Evolutionary conservation across 1,284 basidiomycete species (phyloP), one percentile per base, ranked within the genome.

Genomic region (Sphagnurus paluster): DNA sequence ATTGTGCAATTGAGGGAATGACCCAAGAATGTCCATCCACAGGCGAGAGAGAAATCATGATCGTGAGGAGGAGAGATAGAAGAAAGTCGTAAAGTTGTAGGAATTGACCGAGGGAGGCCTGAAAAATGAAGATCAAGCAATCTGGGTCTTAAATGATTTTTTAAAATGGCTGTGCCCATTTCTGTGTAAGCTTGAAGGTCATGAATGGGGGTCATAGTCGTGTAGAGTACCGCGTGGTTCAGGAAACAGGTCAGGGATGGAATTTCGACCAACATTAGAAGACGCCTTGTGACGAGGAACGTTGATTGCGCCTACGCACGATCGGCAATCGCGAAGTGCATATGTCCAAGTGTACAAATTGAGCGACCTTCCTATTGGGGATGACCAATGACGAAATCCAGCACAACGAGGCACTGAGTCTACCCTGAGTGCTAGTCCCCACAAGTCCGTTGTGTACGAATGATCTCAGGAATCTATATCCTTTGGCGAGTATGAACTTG

Each of bases 1-100:
- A 49, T 14, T 54, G 51, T 24, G 50, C 32, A 21, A 55, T 10
- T 16, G 45, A 51, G 38, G 54, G 38, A 5, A 49, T 34, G 14
- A 29, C 30, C 41, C 33, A 47, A 21, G 38, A 39, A 42, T 35
- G 9, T 2, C 36, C 54, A 25, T 50, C 46, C 6, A 39, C 16
- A 9, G 5, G 10, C 38, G 44, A 37, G 38, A 42, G 43, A 33
- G 38, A 41, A 10, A 42, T 36, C 49, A 52, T 52, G 42, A 41
- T 14, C 5, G 17, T 17, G 14, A 11, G n/a, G 47, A 34, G 42
- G 50, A 38, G 37, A 52, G 46, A 32, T 39, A 30, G 20, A 41
- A 43, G 44, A 34, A 39, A 48, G 32, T 19, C 14, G 48, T 20
- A 29, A 9, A 32, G 39, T 20, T 16, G 25, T 14, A 39, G 26